Evolutionary conservation across 2,329 filamentous ascomycete species (phyloP), one percentile per base, ranked within the genome.

Genomic region (Neofusicoccum sp.): DNA sequence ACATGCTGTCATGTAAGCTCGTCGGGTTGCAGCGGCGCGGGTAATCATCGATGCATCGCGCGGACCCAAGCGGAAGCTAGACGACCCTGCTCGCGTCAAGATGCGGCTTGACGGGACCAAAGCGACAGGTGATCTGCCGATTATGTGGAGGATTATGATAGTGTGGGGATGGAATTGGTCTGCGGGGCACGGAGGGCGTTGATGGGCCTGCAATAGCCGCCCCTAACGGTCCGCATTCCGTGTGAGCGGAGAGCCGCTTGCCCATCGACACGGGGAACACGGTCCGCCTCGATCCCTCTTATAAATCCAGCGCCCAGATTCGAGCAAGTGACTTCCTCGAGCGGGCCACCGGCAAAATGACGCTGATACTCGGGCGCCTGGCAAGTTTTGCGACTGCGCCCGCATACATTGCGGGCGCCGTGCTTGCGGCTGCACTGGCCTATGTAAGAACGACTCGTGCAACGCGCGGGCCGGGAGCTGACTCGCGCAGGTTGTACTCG

Each of bases 151-250:
- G 11, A 47, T n/a, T 47, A 7, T 20, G 16, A 44, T 20, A 31
- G 44, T 28, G 14, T n/a, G 51, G 14, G 33, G 11, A 6, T 24
- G 16, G 45, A 33, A 20, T 11, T 14, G 12, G 9, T 4, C 16
- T 24, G 51, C 51, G 51, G 51, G 38, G 36, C 24, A 54, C n/a
- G 34, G 36, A 34, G 31, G 31, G 14, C 7, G 40, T 33, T 40
- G 40, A 54, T 54, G 49, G 34, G 34, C 49, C 49, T 54, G 26
- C 7, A 12, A n/a, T 41, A 54, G 36, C 38, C 38, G 51, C 26
- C 28, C 26, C 51, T 56, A 56, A 43, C 51, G 51, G 51, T 4
- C 51, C 51, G 51, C 14, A 36, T 34, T 43, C 51, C 51, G 51
- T 43, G 14, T 41, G 28, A 33, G 51, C 38, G 31, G 28, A 48